Percentiles rank a stretch among this genome's conserved stretches.
Conservation (phyloP, 2,329 filamentous ascomycete genomes). For the Talaromyces marneffei region DNA sequence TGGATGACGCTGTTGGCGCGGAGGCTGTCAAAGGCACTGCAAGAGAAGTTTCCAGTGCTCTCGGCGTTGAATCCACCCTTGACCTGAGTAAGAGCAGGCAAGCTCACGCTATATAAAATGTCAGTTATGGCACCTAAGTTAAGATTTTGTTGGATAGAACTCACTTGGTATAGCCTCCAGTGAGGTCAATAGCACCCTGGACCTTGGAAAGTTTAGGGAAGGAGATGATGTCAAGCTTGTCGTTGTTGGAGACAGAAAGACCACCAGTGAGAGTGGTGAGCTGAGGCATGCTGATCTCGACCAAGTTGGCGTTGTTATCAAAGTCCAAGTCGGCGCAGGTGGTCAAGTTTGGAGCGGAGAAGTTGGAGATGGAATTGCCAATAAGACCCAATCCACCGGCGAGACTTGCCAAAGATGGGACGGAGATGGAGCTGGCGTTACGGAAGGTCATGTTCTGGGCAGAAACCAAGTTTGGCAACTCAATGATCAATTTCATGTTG, state of each 20-base stretch:
- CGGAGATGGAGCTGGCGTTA: conserved; percentile 67
- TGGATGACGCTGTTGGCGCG: conserved; percentile 39
- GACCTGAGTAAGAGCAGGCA: conserved; percentile 63
- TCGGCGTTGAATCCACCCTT: conserved; percentile 66
- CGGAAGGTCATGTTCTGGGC: conserved; percentile 76
- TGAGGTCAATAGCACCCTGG: conserved; percentile 74
- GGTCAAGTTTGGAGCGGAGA: conserved; percentile 44
- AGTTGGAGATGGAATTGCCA: conserved; percentile 55
- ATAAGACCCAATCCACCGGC: conserved; percentile 80
- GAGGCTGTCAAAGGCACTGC: conserved; percentile 49
- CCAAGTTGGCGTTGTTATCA: conserved; percentile 51
- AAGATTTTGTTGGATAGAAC: no score
- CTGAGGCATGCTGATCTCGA: conserved; percentile 69
- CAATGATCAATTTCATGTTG: conserved; percentile 63
- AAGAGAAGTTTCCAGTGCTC: conserved; percentile 58
- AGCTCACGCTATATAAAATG: conserved; percentile 58
- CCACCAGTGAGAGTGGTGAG: conserved; percentile 69
- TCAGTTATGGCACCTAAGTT: neutral
- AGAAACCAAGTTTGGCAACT: conserved; percentile 70
- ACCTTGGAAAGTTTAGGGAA: conserved; percentile 66
- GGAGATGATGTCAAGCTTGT: conserved; percentile 59
- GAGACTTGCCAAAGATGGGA: conserved; percentile 67
- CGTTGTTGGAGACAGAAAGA: conserved; percentile 88
- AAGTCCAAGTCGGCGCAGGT: conserved; percentile 50
- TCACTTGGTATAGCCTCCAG: conserved; percentile 77